Conservation (phyloP, 179 eudicot species). For the Corrigiola litoralis region DNA sequence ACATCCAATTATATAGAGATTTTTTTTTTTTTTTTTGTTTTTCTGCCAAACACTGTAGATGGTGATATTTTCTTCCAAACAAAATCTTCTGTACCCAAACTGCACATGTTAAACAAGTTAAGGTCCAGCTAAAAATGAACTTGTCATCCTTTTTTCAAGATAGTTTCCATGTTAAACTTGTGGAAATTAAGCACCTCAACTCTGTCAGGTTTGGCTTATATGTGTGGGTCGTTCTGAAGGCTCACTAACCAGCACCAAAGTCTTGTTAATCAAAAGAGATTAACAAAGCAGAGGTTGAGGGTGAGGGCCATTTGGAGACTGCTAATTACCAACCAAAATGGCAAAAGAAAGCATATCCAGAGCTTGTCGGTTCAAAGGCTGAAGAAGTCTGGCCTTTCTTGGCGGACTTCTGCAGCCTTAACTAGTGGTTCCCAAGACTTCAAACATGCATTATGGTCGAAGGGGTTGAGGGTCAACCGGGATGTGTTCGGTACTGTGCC, state of each 20-base stretch:
- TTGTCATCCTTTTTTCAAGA: neutral
- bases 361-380: conserved; percentile 11
- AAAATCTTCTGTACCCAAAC: too few species aligned
- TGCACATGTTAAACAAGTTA: too few species aligned
- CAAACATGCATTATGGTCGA: conserved; percentile 13
- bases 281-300: neutral
- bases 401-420: conserved; percentile 26
- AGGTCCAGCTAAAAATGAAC: too few species aligned
- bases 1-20: too few species aligned
- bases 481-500: conserved; percentile 25
- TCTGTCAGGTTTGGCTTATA: neutral
- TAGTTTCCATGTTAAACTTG: neutral
- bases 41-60: too few species aligned
- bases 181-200: neutral
- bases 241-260: neutral
- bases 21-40: too few species aligned
- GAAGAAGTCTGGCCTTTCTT: conserved; percentile 25
- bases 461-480: conserved; percentile 22
- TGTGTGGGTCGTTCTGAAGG: neutral
- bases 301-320: neutral
- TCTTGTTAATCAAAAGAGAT: neutral
- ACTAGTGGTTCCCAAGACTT: conserved; percentile 28
- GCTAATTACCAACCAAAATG: conserved; percentile 11
- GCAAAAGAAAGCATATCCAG: conserved; percentile 20
- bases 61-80: too few species aligned